phyloP scores from a whole-genome alignment of 768 basidiomycete genomes.

The Boletus reticulatus region DNA sequence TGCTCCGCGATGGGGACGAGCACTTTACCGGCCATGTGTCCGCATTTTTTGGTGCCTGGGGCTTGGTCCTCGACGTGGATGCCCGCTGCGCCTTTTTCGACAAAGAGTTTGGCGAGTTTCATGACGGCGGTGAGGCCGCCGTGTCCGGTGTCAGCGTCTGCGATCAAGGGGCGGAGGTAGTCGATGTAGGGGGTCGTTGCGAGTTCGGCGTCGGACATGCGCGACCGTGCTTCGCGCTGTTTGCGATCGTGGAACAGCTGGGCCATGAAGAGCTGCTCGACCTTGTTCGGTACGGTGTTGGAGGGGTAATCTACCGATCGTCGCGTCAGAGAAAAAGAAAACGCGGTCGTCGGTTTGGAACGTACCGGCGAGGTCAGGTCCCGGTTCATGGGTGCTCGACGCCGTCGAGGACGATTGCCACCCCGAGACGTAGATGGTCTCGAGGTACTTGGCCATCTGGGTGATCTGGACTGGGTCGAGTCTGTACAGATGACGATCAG shows the following conservation, averaged over 20 bases:
- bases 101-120: constrained; percentile 99
- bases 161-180: constrained; percentile 91
- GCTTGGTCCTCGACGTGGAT: constrained; percentile 99
- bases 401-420: constrained; percentile 96
- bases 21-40: constrained; percentile 94
- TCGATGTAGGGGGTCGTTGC: constrained; percentile 71
- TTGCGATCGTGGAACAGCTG: constrained; percentile 99
- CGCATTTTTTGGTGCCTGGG: constrained; percentile 94
- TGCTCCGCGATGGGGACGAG: constrained; percentile 97
- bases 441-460: constrained; percentile 98
- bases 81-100: constrained; percentile 97
- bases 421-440: constrained; percentile 98
- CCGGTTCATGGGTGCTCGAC: constrained; percentile 91
- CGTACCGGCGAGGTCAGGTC: constrained; percentile 94
- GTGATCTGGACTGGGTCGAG: constrained; percentile 97
- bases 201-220: constrained; percentile 67
- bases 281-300: constrained; percentile 98
- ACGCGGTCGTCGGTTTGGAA: neutral
- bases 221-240: constrained; percentile 79
- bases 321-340: neutral
- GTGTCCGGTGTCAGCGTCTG: constrained; percentile 98
- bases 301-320: constrained; percentile 81
- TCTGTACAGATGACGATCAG: constrained; percentile 39
- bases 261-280: constrained; percentile 96
- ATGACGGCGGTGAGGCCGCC: constrained; percentile 97